Evolutionary conservation across 2,329 filamentous ascomycete genomes (phyloP).

Genomic region (Colletotrichum horii): DNA sequence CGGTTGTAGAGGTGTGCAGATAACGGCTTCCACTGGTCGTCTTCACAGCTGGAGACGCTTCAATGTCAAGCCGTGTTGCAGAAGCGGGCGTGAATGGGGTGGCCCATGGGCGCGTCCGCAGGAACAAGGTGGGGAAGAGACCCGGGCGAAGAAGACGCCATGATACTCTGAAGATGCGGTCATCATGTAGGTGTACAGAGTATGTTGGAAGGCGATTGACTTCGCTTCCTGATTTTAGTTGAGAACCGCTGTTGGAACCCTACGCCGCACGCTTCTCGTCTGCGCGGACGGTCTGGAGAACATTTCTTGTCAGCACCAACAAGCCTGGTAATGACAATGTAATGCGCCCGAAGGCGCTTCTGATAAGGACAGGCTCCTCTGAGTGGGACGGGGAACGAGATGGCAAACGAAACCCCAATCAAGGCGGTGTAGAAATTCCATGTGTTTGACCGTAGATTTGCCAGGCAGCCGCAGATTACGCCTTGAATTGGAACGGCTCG

Average conservation of each 20-base stretch:
- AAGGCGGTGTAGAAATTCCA: neutral
- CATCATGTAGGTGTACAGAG: constrained; percentile 16
- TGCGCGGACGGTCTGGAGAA: neutral
- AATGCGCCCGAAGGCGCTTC: neutral
- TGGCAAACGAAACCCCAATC: neutral
- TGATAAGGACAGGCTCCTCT: constrained; percentile 16
- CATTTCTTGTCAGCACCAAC: constrained; percentile 17
- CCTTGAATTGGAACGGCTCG: neutral
- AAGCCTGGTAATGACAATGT: neutral
- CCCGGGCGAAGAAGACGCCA: neutral
- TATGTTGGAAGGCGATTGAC: constrained; percentile 12
- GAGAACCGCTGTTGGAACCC: neutral
- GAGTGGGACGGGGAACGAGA: constrained; percentile 14
- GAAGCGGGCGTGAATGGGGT: constrained; percentile 15
- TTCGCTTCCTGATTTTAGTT: neutral
- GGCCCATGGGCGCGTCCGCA: neutral
- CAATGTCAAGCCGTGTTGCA: constrained; percentile 1
- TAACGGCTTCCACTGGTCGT: neutral
- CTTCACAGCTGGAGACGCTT: constrained; percentile 8
- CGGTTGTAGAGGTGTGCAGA: constrained; percentile 7
- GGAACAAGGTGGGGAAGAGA: constrained; percentile 1
- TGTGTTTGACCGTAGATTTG: neutral
- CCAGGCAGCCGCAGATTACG: neutral
- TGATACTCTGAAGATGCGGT: constrained; percentile 20
- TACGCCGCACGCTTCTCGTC: neutral